Conservation (phyloP, 1,284 basidiomycete species). For the Cryptococcus sp. region DNA sequence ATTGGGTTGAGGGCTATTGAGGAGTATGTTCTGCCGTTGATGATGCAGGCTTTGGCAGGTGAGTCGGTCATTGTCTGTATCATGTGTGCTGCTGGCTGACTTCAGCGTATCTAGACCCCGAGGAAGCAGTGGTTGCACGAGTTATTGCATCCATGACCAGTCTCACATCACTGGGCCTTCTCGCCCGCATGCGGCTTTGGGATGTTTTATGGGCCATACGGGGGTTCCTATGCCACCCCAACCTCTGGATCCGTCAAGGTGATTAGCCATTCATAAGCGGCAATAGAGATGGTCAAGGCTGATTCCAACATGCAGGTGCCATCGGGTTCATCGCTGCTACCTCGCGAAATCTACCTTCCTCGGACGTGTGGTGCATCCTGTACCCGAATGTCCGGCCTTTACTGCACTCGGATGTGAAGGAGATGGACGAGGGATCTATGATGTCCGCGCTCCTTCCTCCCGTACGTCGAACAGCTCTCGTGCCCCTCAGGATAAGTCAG, state of each 20-base stretch:
- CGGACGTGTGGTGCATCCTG: slow-evolving; percentile 93
- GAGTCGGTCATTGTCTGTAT: slow-evolving; percentile 24
- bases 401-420: slow-evolving; percentile 76
- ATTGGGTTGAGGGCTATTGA: slow-evolving; percentile 72
- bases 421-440: slow-evolving; percentile 70
- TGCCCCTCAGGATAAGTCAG: not conserved
- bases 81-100: not conserved
- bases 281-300: slow-evolving; percentile 1
- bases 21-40: slow-evolving; percentile 83
- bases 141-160: slow-evolving; percentile 81
- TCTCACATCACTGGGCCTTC: slow-evolving; percentile 77
- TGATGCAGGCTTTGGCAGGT: slow-evolving; percentile 91
- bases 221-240: slow-evolving; percentile 92
- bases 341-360: slow-evolving; percentile 69
- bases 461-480: slow-evolving; percentile 54
- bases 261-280: not conserved
- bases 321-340: slow-evolving; percentile 82
- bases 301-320: slow-evolving; percentile 57
- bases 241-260: slow-evolving; percentile 95
- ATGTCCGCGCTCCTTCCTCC: slow-evolving; percentile 71
- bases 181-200: slow-evolving; percentile 91
- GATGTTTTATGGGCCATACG: slow-evolving; percentile 82
- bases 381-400: slow-evolving; percentile 87
- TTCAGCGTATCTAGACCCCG: slow-evolving; percentile 64
- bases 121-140: slow-evolving; percentile 86